Conservation (phyloP, 2,329 filamentous ascomycete genomes). For the Chaetothyriales sp. region DNA sequence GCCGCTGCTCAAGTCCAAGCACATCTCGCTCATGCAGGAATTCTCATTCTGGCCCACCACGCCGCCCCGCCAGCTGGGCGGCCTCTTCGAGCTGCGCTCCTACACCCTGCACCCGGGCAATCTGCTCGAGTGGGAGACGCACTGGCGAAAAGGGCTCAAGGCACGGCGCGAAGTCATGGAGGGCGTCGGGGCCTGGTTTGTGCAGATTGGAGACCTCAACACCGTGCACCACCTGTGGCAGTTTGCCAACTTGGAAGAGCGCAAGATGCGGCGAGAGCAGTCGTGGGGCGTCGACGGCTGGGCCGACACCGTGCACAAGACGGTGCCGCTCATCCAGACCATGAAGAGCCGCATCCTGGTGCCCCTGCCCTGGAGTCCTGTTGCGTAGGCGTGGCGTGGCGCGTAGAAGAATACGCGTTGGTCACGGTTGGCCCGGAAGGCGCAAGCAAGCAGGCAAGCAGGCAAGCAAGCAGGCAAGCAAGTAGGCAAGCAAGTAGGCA, state of each 20-base stretch:
- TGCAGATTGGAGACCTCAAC: slow-evolving; percentile 94
- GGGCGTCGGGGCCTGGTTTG: slow-evolving; percentile 95
- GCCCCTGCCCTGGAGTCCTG: slow-evolving; percentile 92
- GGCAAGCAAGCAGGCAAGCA: too few species aligned
- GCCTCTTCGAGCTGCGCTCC: slow-evolving; percentile 87
- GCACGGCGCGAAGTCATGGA: slow-evolving; percentile 96
- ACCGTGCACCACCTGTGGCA: slow-evolving; percentile 98
- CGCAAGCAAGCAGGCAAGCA: too few species aligned
- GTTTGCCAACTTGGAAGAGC: slow-evolving; percentile 90
- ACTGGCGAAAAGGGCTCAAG: slow-evolving; percentile 86
- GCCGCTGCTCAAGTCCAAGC: slow-evolving; percentile 69
- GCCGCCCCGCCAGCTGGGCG: slow-evolving; percentile 74
- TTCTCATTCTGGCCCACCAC: slow-evolving; percentile 99
- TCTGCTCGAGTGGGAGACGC: slow-evolving; percentile 94
- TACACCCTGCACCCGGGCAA: slow-evolving; percentile 95
- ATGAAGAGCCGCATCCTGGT: slow-evolving; percentile 94
- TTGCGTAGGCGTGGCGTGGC: slow-evolving; percentile 42
- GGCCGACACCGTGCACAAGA: slow-evolving; percentile 97
- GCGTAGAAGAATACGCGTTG: background rate
- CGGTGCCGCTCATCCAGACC: slow-evolving; percentile 84
- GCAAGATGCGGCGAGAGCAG: slow-evolving; percentile 77
- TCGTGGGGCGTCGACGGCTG: slow-evolving; percentile 93
- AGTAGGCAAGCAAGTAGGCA: too few species aligned
- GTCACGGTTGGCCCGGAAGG: background rate
- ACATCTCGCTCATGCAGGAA: slow-evolving; percentile 92